Evolutionary conservation across 805 yeast genomes (phyloP), one percentile per base, ranked within the genome.

Genomic region (Candida boidinii): DNA sequence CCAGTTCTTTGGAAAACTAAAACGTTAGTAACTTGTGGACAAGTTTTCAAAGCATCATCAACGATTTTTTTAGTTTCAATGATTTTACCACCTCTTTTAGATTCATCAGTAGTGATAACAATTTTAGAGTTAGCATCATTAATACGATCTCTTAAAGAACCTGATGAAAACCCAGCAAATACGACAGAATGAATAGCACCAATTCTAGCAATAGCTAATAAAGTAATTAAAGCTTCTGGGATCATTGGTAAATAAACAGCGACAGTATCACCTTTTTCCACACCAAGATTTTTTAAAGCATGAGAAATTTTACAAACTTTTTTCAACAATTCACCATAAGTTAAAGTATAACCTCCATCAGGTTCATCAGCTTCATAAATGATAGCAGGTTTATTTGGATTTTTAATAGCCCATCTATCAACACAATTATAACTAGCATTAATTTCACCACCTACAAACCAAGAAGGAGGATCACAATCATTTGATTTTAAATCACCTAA

Each of bases 221-320:
- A 59, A 18, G 92, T 74, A 36, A 79, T 64, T 32, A 83, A 60
- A 25, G 92, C 88, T 53, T 81, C 84, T 29, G 88, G 81, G 42
- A 77, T 79, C 92, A 82, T 83, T 48, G 94, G 94, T 64, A 83
- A 65, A 55, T 83, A 83, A 33, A 83, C 82, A 17, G 92, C 92
- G 36, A 83, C 90, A 13, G 87, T 79, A 53, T 83, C 94, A 46
- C 92, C 92, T 59, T 82, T 83, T 39, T 66, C 62, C 37, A 82
- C 77, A 31, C 88, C 88, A 66, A 77, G 62, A 38, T 63, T 59
- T 43, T 67, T 62, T 52, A 83, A 67, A 23, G 77, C 79, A 46
- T 80, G 84, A 7, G 90, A 81, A 34, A 79, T 75, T 51, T 73
- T 71, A 26, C 76, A 78, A 22, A 82, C 86, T 46, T 82, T 72